phyloP scores from a whole-genome alignment of 169 alveolate species.

The Plasmodium falciparum region DNA sequence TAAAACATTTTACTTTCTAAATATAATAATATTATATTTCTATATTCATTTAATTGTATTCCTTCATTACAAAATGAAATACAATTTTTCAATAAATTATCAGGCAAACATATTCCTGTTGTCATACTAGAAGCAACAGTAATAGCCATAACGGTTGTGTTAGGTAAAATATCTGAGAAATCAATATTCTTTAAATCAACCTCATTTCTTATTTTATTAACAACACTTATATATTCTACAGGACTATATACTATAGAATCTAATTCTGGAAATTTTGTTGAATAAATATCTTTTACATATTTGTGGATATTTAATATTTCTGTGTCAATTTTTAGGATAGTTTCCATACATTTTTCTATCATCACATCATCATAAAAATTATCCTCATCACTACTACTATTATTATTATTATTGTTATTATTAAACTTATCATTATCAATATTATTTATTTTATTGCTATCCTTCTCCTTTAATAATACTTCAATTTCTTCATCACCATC shows the following conservation, averaged over 20 bases:
- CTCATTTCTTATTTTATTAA: constrained; percentile 88
- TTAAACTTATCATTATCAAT: background rate
- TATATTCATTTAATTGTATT: constrained; percentile 80
- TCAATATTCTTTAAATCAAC: constrained; percentile 86
- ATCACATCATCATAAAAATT: constrained; percentile 24
- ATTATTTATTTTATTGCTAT: background rate
- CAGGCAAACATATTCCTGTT: constrained; percentile 81
- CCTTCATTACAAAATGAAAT: constrained; percentile 82
- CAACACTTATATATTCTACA: constrained; percentile 91
- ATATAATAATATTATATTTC: constrained; percentile 79
- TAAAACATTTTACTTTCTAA: constrained; percentile 93
- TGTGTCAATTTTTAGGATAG: constrained; percentile 85
- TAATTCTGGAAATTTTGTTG: constrained; percentile 90
- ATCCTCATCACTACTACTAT: constrained; percentile 76
- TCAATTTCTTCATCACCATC: constrained; percentile 6
- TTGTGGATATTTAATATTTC: constrained; percentile 88
- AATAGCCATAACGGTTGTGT: constrained; percentile 91
- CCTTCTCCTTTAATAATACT: constrained; percentile 20
- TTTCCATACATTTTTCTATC: constrained; percentile 86
- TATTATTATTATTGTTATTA: background rate
- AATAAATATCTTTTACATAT: constrained; percentile 88
- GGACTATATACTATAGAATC: constrained; percentile 90
- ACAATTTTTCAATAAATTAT: constrained; percentile 66
- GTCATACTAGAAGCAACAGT: constrained; percentile 91
- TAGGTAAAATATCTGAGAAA: constrained; percentile 88